phyloP scores from a whole-genome alignment of 1,284 basidiomycete genomes.

The Stygiomarasmius scandens region DNA sequence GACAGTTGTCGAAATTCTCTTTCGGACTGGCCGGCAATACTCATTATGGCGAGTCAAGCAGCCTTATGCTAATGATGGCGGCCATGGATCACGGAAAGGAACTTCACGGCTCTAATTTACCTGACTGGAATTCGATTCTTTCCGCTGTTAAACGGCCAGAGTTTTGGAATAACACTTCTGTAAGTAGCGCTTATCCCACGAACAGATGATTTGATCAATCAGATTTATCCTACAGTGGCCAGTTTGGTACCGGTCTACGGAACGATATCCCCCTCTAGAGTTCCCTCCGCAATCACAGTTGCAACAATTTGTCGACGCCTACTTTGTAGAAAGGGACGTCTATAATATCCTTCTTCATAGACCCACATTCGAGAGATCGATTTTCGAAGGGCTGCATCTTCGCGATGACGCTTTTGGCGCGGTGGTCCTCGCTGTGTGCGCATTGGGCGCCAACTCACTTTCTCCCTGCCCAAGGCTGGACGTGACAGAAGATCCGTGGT shows the following conservation, averaged over 20 bases:
- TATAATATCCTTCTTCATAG: constrained; percentile 3
- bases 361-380: constrained; percentile 1
- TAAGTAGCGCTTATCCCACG: background rate
- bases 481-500: constrained; percentile 39
- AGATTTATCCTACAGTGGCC: background rate
- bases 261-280: background rate
- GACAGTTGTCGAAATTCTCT: background rate
- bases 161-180: constrained; percentile 7
- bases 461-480: constrained; percentile 21
- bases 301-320: background rate
- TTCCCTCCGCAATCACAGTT: constrained; percentile 3
- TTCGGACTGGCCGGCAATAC: background rate
- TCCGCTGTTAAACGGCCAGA: background rate
- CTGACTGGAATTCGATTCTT: background rate
- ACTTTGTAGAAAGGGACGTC: background rate
- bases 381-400: background rate
- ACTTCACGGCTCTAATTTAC: background rate
- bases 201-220: background rate
- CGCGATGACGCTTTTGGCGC: constrained; percentile 4
- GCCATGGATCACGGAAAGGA: constrained; percentile 4
- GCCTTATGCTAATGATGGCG: constrained; percentile 4
- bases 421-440: constrained; percentile 5
- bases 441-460: constrained; percentile 30
- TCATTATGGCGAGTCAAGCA: constrained; percentile 8
- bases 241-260: background rate